phyloP scores from a whole-genome alignment of 257 asterid genomes.

The Solanum piurae region DNA sequence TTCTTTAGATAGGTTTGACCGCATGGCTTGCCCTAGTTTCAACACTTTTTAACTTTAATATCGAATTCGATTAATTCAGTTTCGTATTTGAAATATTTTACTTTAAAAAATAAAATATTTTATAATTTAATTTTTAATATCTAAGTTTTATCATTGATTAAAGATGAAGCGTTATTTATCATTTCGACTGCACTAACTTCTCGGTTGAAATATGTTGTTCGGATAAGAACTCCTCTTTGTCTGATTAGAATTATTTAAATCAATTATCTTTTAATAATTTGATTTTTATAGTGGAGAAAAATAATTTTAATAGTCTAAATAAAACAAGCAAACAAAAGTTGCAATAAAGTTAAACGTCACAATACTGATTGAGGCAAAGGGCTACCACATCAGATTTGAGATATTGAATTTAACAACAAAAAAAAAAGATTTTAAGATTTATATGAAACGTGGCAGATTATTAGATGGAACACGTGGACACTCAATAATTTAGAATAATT shows the following conservation, averaged over 20 bases:
- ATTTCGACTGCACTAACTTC: too few species aligned
- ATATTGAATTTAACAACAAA: neutral
- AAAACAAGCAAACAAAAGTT: neutral
- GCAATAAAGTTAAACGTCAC: neutral
- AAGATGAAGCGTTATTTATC: neutral
- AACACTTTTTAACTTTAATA: neutral
- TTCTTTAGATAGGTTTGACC: neutral
- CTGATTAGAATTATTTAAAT: neutral
- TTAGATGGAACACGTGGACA: conserved; percentile 4
- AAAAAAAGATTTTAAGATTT: neutral
- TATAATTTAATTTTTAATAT: neutral
- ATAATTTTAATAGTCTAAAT: neutral
- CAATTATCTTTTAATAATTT: neutral
- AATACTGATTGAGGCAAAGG: neutral
- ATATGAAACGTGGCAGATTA: neutral
- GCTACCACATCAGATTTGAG: conserved; percentile 6
- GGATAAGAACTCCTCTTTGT: neutral
- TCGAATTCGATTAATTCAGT: neutral
- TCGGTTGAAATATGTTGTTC: neutral
- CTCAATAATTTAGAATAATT: conserved; percentile 11
- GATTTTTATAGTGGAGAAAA: neutral
- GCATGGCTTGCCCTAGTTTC: neutral
- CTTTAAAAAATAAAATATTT: neutral
- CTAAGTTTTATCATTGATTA: rapidly evolving
- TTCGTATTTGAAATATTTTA: rapidly evolving